Percentiles rank a stretch among this genome's conserved stretches.
phyloP scores from a whole-genome alignment of 2,329 filamentous ascomycete species.

The Simplicillium sp. region DNA sequence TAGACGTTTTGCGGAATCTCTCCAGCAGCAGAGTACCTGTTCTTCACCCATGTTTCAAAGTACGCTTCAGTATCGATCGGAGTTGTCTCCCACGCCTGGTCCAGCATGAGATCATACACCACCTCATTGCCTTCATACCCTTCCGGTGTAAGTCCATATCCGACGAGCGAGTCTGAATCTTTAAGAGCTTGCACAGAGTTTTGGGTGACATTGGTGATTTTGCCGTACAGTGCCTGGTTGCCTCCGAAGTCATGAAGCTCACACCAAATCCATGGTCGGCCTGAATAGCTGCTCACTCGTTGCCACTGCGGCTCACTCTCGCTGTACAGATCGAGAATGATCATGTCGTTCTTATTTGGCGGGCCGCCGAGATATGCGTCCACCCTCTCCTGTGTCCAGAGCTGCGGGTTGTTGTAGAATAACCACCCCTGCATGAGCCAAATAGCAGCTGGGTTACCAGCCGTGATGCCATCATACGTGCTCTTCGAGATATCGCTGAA shows the following conservation, averaged over 20 bases:
- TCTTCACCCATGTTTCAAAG: constrained; percentile 33
- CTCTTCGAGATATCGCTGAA: constrained; percentile 12
- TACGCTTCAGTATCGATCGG: constrained; percentile 34
- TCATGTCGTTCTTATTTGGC: constrained; percentile 30
- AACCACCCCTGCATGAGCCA: constrained; percentile 45
- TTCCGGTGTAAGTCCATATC: constrained; percentile 38
- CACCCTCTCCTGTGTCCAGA: constrained; percentile 34
- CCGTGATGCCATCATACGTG: constrained; percentile 37
- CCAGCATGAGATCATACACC: constrained; percentile 38
- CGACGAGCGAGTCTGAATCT: constrained; percentile 30
- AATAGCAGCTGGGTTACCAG: constrained; percentile 34
- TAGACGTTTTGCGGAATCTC: constrained; percentile 23
- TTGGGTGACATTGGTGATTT: constrained; percentile 36
- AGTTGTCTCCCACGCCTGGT: constrained; percentile 35
- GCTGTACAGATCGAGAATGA: constrained; percentile 40
- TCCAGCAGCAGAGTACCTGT: constrained; percentile 25
- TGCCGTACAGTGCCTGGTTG: constrained; percentile 39
- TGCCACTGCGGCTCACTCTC: constrained; percentile 41
- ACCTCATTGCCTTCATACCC: constrained; percentile 44
- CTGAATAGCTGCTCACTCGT: constrained; percentile 36
- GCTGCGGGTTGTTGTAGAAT: constrained; percentile 31
- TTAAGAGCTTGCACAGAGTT: constrained; percentile 33
- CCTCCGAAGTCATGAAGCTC: constrained; percentile 40
- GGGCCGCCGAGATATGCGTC: constrained; percentile 40
- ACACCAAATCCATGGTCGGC: constrained; percentile 46